These are phyloP conservation scores for Dictyostelium capitatum DNA, from an alignment of 78 protist genomes.

Conservation along the genomic window DNA sequence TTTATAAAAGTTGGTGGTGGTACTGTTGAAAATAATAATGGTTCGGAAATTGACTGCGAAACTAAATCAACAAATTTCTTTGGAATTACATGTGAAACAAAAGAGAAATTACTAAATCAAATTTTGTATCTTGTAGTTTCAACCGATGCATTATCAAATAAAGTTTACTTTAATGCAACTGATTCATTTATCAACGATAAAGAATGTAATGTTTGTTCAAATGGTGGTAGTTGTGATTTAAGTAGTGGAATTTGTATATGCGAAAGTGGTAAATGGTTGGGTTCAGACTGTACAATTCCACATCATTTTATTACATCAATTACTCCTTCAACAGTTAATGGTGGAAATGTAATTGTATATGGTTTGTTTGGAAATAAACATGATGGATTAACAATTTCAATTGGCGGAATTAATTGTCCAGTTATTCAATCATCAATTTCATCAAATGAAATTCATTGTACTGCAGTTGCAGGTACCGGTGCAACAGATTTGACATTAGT, in stretches of 20 bases:
- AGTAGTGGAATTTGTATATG: neutral
- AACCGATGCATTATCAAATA: no score
- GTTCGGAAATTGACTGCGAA: no score
- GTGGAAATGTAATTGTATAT: neutral
- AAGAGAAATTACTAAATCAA: no score
- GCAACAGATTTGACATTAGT: neutral
- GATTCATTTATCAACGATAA: no score
- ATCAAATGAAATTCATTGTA: neutral
- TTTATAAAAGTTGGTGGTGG: no score
- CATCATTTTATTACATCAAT: constrained; percentile 3
- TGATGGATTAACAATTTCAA: neutral
- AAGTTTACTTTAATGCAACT: no score
- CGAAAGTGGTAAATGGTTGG: neutral
- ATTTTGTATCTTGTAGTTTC: no score
- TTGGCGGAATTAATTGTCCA: constrained; percentile 2
- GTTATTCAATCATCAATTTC: neutral
- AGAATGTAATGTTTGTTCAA: neutral
- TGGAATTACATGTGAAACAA: no score
- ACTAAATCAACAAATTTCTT: no score
- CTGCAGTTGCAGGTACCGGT: neutral
- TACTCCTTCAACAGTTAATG: neutral
- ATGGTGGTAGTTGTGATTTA: neutral
- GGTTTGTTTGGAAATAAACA: neutral
- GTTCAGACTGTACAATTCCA: neutral
- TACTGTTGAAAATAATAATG: no score